Conservation (phyloP, 345 rosid genomes). For the Syzygium oleosum region DNA sequence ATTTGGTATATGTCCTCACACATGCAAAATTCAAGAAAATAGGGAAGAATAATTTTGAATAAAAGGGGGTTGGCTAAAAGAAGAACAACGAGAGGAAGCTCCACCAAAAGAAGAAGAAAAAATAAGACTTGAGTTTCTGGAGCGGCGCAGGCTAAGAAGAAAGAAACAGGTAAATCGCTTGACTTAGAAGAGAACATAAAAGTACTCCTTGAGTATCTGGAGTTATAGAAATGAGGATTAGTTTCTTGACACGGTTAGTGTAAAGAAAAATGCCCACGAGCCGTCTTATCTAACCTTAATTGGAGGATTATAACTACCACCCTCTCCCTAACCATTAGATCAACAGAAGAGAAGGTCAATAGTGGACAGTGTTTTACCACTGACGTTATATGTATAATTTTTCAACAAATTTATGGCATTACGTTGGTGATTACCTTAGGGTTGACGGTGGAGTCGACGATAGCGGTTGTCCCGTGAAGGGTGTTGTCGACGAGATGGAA, state of each 20-base stretch:
- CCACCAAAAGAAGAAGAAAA: no score
- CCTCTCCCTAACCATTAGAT: neutral
- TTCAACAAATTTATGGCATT: neutral
- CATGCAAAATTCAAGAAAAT: no score
- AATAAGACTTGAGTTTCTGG: no score
- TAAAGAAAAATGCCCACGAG: neutral
- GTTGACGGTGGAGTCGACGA: slow-evolving; percentile 1
- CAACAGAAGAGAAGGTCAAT: neutral
- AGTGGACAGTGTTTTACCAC: neutral
- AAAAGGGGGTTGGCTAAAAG: no score
- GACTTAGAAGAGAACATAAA: no score
- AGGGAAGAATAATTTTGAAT: neutral
- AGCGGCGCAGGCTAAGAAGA: no score
- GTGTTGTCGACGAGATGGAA: slow-evolving; percentile 2
- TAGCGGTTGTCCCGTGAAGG: neutral
- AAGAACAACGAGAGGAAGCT: no score
- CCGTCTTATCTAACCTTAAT: neutral
- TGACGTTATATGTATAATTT: no score
- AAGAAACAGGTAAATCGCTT: no score
- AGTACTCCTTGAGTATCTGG: no score
- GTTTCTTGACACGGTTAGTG: no score
- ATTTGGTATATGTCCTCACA: neutral
- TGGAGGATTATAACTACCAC: neutral
- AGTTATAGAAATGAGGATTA: no score
- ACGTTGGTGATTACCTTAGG: neutral